Evolutionary conservation across 352 stramenopile species (phyloP).

Genomic region (Globisporangium recalcitrans): DNA sequence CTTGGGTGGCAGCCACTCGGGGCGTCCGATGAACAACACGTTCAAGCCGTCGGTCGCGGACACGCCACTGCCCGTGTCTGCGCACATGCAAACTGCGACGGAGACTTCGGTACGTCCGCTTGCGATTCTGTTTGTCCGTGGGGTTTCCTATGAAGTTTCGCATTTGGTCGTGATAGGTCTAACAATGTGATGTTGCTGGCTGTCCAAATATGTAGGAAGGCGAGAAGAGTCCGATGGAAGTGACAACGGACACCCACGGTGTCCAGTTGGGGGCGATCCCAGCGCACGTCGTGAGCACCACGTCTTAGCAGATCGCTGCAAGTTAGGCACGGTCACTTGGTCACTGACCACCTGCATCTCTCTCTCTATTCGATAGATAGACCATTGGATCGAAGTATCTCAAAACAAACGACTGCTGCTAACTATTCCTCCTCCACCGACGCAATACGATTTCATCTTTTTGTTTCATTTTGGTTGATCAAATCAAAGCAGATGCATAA

Average conservation of each 20-base stretch:
- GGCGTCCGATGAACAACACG: constrained; percentile 57
- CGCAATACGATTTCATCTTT: background rate
- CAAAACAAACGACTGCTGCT: background rate
- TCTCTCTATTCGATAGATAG: constrained; percentile 2
- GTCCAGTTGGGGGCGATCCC: background rate
- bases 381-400: background rate
- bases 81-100: background rate
- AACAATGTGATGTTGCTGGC: background rate
- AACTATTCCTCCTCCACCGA: background rate
- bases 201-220: background rate
- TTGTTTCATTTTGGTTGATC: background rate
- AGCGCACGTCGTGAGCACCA: background rate
- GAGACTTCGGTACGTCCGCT: background rate
- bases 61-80: constrained; percentile 42
- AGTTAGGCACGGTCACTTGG: background rate
- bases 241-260: background rate
- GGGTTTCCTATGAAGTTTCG: background rate
- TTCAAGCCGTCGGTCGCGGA: constrained; percentile 55
- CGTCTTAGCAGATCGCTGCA: background rate
- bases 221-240: constrained; percentile 6
- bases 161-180: background rate
- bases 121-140: no score
- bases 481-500: no score
- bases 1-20: constrained; percentile 51
- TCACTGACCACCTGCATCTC: background rate